phyloP scores from a whole-genome alignment of 2,329 filamentous ascomycete species.

The Aspergillus sp. region DNA sequence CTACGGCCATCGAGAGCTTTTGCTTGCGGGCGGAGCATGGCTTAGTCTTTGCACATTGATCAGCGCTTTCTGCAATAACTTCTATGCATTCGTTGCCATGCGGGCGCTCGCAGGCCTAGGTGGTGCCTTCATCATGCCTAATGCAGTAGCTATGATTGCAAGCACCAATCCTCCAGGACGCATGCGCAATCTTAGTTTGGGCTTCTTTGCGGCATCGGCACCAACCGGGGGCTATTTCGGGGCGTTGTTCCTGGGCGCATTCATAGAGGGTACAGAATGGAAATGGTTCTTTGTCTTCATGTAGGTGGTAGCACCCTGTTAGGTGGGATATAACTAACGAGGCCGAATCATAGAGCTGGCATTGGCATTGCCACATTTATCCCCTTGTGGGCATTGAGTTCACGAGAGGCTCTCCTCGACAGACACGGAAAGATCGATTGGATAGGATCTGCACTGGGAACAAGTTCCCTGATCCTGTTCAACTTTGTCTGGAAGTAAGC shows the following conservation, averaged over 20 bases:
- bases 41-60: constrained; percentile 56
- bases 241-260: constrained; percentile 43
- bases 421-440: constrained; percentile 42
- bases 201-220: constrained; percentile 51
- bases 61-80: constrained; percentile 50
- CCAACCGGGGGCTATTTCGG: constrained; percentile 52
- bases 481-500: constrained; percentile 56
- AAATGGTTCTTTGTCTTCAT: constrained; percentile 47
- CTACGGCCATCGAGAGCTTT: constrained; percentile 59
- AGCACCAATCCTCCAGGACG: constrained; percentile 52
- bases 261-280: constrained; percentile 40
- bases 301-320: constrained; percentile 23
- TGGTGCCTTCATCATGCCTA: constrained; percentile 55
- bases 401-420: constrained; percentile 35
- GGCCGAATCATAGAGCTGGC: constrained; percentile 18
- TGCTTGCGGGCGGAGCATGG: constrained; percentile 58
- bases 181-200: constrained; percentile 49
- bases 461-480: constrained; percentile 48
- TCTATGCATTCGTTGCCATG: constrained; percentile 46
- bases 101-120: constrained; percentile 55
- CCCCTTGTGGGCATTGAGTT: constrained; percentile 26
- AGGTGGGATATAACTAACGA: background rate
- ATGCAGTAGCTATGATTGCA: constrained; percentile 53
- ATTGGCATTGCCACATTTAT: constrained; percentile 26
- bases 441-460: constrained; percentile 44